Base-by-base conservation (phyloP, 441 rosid species). In the Kokia cookei region DNA sequence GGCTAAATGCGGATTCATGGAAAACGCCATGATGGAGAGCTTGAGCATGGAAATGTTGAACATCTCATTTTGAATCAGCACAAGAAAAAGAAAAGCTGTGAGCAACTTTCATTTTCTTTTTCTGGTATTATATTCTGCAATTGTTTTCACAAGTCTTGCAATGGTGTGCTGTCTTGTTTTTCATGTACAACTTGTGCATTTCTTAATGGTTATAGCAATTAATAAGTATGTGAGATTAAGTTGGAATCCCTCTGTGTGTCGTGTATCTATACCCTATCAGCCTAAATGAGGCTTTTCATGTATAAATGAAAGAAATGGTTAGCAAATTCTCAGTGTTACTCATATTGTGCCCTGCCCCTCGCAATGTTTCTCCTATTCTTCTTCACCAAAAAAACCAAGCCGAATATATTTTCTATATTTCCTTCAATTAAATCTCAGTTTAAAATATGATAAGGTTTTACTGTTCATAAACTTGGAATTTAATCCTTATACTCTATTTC, bases 1-100 rank as follows among this genome's bases (percentile, higher is more conserved):
- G 32, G 60, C n/a, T 19, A 79, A 47, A 0, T 87, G 93, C 64
- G 87, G 91, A 24, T 84, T 87, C 78, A 81, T 87, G 88, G 93
- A 89, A 82, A 87, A 47, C 40, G 77, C 76, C 26, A 87, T 89
- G 93, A 87, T 89, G 93, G 93, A 89, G 84, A 86, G 82, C 83
- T 83, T 89, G 65, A 87, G 91, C 86, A 79, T 83, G 91, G 93
- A 89, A 45, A 89, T 87, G 83, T 48, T 89, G 76, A 82, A 86
- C 78, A 76, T 89, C n/a, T 86, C 90, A 1, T 89, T 89, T 26
- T 89, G 79, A 82, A 82, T 50, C 40, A 37, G 69, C 55, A 27
- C 69, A 27, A 17, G 22, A 29, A 7, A 15, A 45, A 7, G 8
- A 35, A 3, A 35, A 19, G 29, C 1, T 11, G 67, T 73, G 71